Base-by-base conservation (phyloP, 768 basidiomycete species). In the Plicaturopsis crispa region DNA sequence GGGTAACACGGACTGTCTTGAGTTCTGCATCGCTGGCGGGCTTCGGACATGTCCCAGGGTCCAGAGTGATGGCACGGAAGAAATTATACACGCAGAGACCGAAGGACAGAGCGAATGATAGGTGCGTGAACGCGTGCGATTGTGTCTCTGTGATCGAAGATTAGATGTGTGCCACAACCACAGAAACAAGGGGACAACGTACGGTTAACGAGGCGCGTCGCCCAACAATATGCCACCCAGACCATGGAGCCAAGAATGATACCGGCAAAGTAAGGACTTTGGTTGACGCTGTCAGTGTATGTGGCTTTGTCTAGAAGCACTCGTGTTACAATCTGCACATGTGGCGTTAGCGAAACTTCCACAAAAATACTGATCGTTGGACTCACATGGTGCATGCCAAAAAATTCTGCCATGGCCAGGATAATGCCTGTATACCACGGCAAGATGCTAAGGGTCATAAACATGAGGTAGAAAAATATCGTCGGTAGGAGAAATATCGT, bases 361-460 rank as follows among this genome's bases (percentile, higher is more conserved):
- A 14, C 8, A 28, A 28, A 8, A 14, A 28, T 28, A 14, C 14
- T 14, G 10, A 8, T 8, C 26, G 26, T 28, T 28, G 8, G 4
- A 68, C 83, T 45, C 57, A 92, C 88, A 52, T 96, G 85, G 52
- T 97, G 94, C 85, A 94, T 87, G 33, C 75, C 85, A 49, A 89
- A 94, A 61, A 91, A 89, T 51, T 90, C 80, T 1, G 84, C 89
- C 53, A 82, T 66, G 0, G 87, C 84, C 34, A 97, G 73, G 21
- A 92, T 68, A 17, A 90, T 59, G 12, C 84, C 88, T 3, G 85
- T 84, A 59, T 93, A 98, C 81, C 89, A 91, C 30, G 93, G 90
- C 8, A 93, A 67, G 39, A 84, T 73, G 32, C 78, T 75, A 42
- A 94, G 63, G 8, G 89, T 91, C 57, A 72, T 79, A 55, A 94